These are phyloP conservation scores for Ogataea corticis DNA, from an alignment of 805 yeast genomes.

Conservation along the genomic window DNA sequence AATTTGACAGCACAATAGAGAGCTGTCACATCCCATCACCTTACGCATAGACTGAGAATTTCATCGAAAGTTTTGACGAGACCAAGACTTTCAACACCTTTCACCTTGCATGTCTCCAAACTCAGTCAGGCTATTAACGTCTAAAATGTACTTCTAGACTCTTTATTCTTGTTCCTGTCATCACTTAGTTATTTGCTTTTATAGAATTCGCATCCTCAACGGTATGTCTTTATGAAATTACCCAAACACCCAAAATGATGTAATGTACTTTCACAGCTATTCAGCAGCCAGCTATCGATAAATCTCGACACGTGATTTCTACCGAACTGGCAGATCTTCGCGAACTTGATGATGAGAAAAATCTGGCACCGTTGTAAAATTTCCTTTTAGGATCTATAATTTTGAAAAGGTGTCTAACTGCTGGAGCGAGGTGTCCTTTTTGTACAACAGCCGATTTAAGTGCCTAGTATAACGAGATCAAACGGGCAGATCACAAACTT, in stretches of 20 bases:
- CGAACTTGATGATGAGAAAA: background rate
- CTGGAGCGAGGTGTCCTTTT: background rate
- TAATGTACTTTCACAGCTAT: no score
- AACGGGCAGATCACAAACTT: background rate
- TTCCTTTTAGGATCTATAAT: background rate
- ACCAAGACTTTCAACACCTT: background rate
- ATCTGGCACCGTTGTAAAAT: slow-evolving; percentile 1
- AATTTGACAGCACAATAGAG: no score
- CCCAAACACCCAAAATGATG: no score
- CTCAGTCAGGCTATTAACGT: background rate
- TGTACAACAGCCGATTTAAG: background rate
- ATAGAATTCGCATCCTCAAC: slow-evolving; percentile 25
- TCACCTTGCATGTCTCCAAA: background rate
- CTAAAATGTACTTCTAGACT: slow-evolving; percentile 18
- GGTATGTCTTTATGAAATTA: slow-evolving; percentile 17
- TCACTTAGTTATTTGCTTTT: slow-evolving; percentile 6
- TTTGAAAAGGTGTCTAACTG: background rate
- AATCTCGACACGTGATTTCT: background rate
- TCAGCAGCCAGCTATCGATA: no score
- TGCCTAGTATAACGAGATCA: background rate
- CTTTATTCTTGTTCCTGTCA: slow-evolving; percentile 3
- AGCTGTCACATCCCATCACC: no score
- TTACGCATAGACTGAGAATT: no score
- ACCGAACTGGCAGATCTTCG: background rate
- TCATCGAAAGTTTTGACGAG: no score